Evolutionary conservation across 208 protist genomes (phyloP), one percentile per base, ranked within the genome.

Genomic region (Leishmania arabica): DNA sequence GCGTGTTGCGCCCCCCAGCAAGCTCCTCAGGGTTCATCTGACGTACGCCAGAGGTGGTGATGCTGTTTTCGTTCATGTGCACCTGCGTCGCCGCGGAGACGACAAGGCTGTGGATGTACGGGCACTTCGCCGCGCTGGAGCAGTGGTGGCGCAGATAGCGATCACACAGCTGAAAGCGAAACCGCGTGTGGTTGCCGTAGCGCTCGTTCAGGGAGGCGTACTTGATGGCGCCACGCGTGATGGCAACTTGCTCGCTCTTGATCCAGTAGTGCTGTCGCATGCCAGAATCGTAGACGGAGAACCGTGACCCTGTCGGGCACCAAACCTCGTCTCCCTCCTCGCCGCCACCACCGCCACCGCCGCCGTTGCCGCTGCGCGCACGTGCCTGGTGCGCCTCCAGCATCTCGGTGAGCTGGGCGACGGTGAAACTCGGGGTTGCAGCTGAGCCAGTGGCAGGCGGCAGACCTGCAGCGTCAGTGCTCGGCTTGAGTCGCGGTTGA

Each of bases 141-240:
- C 92, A 95, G 58, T 80, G 83, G 24, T 84, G 72, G 65, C 80
- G 80, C 47, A 87, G 31, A 66, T 89, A 92, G 31, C 90, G 84
- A 64, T 89, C 86, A 79, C 92, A 93, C 45, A 93, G 68, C 80
- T 95, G 92, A 79, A 95, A 95, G 49, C 90, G 89, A 64, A 90
- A 92, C 15, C 90, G 86, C 1, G 89, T 91, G 40, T 92, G 90
- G 40, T 86, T 78, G 24, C 88, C 88, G 71, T 90, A 88, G 21
- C 75, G 40, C 76, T 92, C 92, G 40, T 84, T 91, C 2, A 93
- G 68, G 19, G 77, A 47, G 49, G 91, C 60, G 73, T 95, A 95
- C 75, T 90, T 89, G 77, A 95, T 85, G 5, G 87, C 78, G 34
- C 90, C 92, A 24, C 84, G 88, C 37, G 92, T 95, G 47, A 92